Evolutionary conservation across 805 yeast species (phyloP), one percentile per base, ranked within the genome.

Genomic region (Metschnikowia santaceciliae): DNA sequence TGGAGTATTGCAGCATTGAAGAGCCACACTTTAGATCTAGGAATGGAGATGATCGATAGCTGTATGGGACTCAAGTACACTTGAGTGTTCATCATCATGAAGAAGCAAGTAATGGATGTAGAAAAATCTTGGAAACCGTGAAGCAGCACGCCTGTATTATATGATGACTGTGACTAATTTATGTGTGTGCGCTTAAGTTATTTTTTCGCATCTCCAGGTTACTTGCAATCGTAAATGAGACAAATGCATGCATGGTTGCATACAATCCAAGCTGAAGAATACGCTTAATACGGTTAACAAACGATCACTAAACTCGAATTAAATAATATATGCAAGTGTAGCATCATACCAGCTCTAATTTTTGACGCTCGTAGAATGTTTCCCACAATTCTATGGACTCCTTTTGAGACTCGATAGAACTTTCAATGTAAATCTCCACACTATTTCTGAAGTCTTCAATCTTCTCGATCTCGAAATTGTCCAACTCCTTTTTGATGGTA

Each of bases 381-480:
- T 88, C 94, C 89, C 92, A 88, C n/a, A 85, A 66, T 63, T 88
- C 95, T 52, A 88, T 88, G 32, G 86, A 83, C 65, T 90, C 97
- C 70, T 94, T 94, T 68, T 94, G 99, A 32, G 90, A 78, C 68
- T 94, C 99, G 49, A 91, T 87, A 22, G 94, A 80, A 47, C 94
- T 82, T 67, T 94, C 98, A 64, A 95, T 79, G 61, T 84, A 91
- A 11, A 92, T 85, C 68, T 94, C 99, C 47, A 92, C 88, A 54
- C 90, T 81, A 61, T 88, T 88, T 63, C 96, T 80, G 68, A 92
- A 90, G 60, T 91, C 98, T 36, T 80, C 82, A 34, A 89, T 78
- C 60, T 84, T 87, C 51, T 86, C 92, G 41, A 74, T 71, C 63
- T 90, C 96, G 63, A 91, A 89, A 34, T 68, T 72, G 15, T 72